phyloP scores from a whole-genome alignment of 1,284 basidiomycete species.

The Rhodotorula sp. region DNA sequence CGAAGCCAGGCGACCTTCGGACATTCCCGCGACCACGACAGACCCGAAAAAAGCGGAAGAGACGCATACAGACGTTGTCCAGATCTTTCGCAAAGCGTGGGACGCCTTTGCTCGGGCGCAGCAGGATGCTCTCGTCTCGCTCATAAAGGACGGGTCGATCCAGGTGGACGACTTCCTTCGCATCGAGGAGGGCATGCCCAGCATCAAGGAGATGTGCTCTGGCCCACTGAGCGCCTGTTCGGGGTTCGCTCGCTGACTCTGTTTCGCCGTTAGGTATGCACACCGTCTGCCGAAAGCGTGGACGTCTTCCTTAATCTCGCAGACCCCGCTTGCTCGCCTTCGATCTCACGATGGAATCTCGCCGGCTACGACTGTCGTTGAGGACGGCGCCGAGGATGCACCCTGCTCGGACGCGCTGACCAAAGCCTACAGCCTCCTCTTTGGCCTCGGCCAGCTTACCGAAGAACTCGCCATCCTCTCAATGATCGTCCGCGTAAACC shows the following conservation, averaged over 20 bases:
- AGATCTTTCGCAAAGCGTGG: constrained; percentile 29
- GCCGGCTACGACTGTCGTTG: neutral
- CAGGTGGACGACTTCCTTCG: constrained; percentile 35
- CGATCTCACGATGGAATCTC: constrained; percentile 8
- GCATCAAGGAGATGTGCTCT: constrained; percentile 30
- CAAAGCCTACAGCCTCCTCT: constrained; percentile 35
- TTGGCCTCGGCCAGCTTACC: constrained; percentile 36
- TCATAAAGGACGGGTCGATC: constrained; percentile 39
- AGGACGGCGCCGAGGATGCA: neutral
- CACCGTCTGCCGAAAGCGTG: constrained; percentile 37
- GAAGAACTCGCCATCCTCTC: constrained; percentile 28
- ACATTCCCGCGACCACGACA: neutral
- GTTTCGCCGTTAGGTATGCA: constrained; percentile 21
- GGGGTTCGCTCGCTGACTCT: neutral
- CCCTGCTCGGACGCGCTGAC: constrained; percentile 34
- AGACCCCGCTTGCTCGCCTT: constrained; percentile 11
- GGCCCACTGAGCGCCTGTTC: too few species aligned
- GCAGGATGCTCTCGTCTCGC: constrained; percentile 22
- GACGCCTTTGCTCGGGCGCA: constrained; percentile 30
- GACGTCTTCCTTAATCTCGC: constrained; percentile 34
- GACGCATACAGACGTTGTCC: neutral
- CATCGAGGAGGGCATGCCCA: constrained; percentile 38
- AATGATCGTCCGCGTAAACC: constrained; percentile 10
- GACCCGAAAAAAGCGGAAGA: constrained; percentile 9
- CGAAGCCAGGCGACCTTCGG: neutral